Percentiles rank a stretch among this genome's conserved stretches.
These are phyloP conservation scores for Monosporascus sp. DNA, from an alignment of 2,329 filamentous ascomycete genomes.

Conservation along the genomic window DNA sequence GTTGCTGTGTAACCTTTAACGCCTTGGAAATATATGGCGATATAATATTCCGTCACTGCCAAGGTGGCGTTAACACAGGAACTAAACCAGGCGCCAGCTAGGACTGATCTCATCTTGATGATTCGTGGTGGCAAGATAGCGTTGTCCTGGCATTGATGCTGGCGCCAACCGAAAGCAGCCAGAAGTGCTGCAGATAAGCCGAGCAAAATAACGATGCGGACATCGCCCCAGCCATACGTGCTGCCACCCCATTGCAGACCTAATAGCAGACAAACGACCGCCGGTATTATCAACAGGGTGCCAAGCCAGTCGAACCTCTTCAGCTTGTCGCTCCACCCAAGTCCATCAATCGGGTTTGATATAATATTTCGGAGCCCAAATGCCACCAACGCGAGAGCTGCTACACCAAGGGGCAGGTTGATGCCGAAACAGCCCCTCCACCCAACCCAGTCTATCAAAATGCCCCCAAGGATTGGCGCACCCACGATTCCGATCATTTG, in stretches of 20 bases:
- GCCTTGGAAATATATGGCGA: constrained; percentile 6
- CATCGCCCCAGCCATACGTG: neutral
- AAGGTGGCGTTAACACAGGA: constrained; percentile 4
- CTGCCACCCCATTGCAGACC: constrained; percentile 1
- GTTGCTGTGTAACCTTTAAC: neutral
- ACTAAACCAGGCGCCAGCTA: constrained; percentile 5
- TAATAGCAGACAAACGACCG: neutral
- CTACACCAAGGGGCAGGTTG: constrained; percentile 4
- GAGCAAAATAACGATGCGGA: neutral
- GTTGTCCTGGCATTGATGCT: neutral
- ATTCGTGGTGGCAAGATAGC: constrained; percentile 2
- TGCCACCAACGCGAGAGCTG: constrained; percentile 1
- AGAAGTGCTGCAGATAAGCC: neutral
- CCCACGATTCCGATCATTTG: constrained; percentile 3
- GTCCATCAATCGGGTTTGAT: neutral
- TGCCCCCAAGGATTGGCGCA: constrained; percentile 3
- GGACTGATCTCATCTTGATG: constrained; percentile 1
- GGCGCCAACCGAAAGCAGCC: constrained; percentile 3
- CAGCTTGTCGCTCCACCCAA: constrained; percentile 2
- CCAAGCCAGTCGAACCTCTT: constrained; percentile 2
- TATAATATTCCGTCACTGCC: constrained; percentile 8
- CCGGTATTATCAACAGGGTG: neutral
- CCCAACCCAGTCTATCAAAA: constrained; percentile 2
- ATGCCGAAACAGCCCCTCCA: constrained; percentile 6
- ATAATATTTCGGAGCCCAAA: neutral